A percentile compares a stretch with the other conserved stretches of the same genome.
Conservation (phyloP, 495 filamentous ascomycete species). For the Podospora australis region DNA sequence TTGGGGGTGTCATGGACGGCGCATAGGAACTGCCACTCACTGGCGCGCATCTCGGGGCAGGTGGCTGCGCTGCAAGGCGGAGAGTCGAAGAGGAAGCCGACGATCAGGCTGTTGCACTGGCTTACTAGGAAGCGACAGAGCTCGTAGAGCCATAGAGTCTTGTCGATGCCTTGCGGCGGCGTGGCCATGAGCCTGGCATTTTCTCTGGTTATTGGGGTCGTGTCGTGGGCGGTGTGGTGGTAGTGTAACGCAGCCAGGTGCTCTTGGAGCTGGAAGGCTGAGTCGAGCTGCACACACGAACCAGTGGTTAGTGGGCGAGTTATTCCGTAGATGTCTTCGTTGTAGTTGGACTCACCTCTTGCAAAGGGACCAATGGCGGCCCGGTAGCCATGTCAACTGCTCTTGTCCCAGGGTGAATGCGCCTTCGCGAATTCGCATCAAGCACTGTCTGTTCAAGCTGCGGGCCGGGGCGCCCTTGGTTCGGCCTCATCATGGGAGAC, state of each 20-base stretch:
- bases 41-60: constrained; percentile 96
- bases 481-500: constrained; percentile 61
- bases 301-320: constrained; percentile 4
- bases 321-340: background rate
- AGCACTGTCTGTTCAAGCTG: constrained; percentile 53
- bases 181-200: constrained; percentile 67
- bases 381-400: constrained; percentile 85
- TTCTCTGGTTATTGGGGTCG: constrained; percentile 62
- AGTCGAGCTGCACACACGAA: constrained; percentile 71
- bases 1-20: constrained; percentile 95
- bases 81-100: constrained; percentile 83
- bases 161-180: constrained; percentile 72
- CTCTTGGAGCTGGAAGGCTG: constrained; percentile 96
- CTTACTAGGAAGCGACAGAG: constrained; percentile 90
- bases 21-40: constrained; percentile 98
- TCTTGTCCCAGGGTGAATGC: constrained; percentile 89
- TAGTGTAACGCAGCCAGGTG: constrained; percentile 89
- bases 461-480: constrained; percentile 43
- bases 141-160: constrained; percentile 92
- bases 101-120: constrained; percentile 84
- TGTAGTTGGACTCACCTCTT: constrained; percentile 52
- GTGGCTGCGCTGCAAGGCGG: constrained; percentile 80
- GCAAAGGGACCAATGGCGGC: constrained; percentile 76
- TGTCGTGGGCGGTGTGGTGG: constrained; percentile 60
- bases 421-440: constrained; percentile 56